Evolutionary conservation across 2,329 filamentous ascomycete genomes (phyloP), one percentile per base, ranked within the genome.

Genomic region (Dissoconium aciculare): DNA sequence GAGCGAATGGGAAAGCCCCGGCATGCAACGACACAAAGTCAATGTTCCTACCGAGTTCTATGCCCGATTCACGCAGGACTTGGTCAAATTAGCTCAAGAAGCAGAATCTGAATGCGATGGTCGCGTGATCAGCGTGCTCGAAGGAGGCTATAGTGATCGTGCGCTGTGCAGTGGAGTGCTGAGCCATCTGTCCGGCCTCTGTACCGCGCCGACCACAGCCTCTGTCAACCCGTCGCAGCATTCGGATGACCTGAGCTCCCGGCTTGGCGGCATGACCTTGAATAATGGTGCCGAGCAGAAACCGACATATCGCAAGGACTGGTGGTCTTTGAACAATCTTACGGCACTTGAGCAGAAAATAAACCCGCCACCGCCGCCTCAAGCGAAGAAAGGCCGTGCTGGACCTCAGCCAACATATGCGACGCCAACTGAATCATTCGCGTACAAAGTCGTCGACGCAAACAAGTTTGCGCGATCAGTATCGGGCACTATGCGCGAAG

Each of bases 11-110:
- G 89, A 98, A 54, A 75, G 79, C 11, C 64, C 70, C 3, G 83
- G 82, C 3, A 98, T 98, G 89, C 89, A 98, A 56, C 71, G 89
- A 27, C 89, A 98, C 55, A 78, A 80, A 35, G 85, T 93, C 47
- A 93, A 93, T 49, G 89, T 98, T 2, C 87, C 89, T 0, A 98
- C 87, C 0, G 82, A 87, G 31, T 98, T 98, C 52, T 98, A 95
- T 51, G 89, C 89, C 28, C 74, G 79, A 1, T 78, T 98, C 41
- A 87, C 87, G 0, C 69, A 75, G 26, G 89, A 98, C 49, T 71
- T 94, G 3, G 76, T 91, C 10, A 73, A 69, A 28, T 62, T 98
- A 36, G 79, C 91, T 0, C 69, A 80, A 24, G 84, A 94, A 51
- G 74, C 81, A 44, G 79, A 69, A 2, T 69, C 81, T 2, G 68